Evolutionary conservation across 2,329 filamentous ascomycete species (phyloP).

Genomic region (Apiospora malaysiana): DNA sequence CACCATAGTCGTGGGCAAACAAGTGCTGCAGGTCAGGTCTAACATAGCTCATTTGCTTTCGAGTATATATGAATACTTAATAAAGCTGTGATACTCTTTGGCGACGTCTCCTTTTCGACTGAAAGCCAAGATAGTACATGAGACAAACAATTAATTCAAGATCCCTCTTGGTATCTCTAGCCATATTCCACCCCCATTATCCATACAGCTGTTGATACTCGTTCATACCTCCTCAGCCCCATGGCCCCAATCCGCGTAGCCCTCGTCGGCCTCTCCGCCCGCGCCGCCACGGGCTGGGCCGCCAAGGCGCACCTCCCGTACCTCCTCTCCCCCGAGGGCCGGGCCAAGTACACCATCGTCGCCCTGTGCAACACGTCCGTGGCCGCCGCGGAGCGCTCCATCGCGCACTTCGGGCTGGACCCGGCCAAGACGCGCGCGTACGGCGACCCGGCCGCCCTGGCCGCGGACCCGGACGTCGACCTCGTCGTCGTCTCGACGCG

Average conservation of each 20-base stretch:
- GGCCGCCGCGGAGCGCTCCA: slow-evolving; percentile 49
- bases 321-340: slow-evolving; percentile 51
- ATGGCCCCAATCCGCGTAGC: slow-evolving; percentile 59
- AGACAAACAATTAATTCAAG: neutral
- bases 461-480: slow-evolving; percentile 54
- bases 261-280: slow-evolving; percentile 60
- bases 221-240: neutral
- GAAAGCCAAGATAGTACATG: too few relatives aligned
- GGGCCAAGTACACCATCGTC: slow-evolving; percentile 51
- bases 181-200: neutral
- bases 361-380: slow-evolving; percentile 57
- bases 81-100: neutral
- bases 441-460: slow-evolving; percentile 52
- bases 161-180: neutral
- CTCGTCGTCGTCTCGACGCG: slow-evolving; percentile 59
- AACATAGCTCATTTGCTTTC: neutral
- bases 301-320: slow-evolving; percentile 62
- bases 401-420: slow-evolving; percentile 46
- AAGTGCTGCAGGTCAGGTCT: too few relatives aligned
- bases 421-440: slow-evolving; percentile 51
- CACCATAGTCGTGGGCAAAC: neutral
- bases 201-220: neutral
- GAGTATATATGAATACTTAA: neutral
- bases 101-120: too few relatives aligned
- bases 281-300: slow-evolving; percentile 58